A percentile compares a stretch with the other conserved stretches of the same genome.
Evolutionary conservation across 2,329 filamentous ascomycete genomes (phyloP).

Genomic region (Emmonsiellopsis sp.): DNA sequence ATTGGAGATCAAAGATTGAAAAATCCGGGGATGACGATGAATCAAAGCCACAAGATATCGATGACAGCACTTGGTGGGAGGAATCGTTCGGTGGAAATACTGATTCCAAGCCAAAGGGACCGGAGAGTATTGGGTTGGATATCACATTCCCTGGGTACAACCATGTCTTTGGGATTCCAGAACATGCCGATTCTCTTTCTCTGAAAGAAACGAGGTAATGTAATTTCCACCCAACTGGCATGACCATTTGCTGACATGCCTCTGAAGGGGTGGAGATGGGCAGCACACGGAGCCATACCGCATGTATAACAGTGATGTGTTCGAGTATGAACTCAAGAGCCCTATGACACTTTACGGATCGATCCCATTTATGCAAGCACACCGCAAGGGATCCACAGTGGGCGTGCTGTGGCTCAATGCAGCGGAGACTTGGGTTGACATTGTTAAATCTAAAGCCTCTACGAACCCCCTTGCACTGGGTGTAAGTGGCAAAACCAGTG

Average conservation of each 20-base stretch:
- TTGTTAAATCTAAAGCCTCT: constrained; percentile 67
- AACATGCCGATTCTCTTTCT: constrained; percentile 81
- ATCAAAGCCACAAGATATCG: constrained; percentile 40
- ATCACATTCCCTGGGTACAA: constrained; percentile 87
- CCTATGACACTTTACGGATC: constrained; percentile 98
- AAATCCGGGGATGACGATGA: constrained; percentile 30
- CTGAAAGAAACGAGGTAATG: constrained; percentile 71
- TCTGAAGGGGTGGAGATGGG: constrained; percentile 60
- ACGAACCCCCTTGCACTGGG: constrained; percentile 72
- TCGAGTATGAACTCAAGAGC: constrained; percentile 94
- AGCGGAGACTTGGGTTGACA: constrained; percentile 95
- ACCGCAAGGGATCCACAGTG: constrained; percentile 85
- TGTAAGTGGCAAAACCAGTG: constrained; percentile 59
- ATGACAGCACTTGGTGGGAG: constrained; percentile 96
- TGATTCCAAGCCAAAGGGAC: constrained; percentile 87
- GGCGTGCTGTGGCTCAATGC: constrained; percentile 97
- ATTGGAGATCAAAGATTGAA: constrained; percentile 86
- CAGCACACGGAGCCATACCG: constrained; percentile 86
- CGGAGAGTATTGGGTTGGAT: constrained; percentile 84
- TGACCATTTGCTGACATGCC: constrained; percentile 14
- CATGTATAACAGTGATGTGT: constrained; percentile 93
- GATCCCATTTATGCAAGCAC: constrained; percentile 96
- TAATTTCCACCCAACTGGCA: background rate
- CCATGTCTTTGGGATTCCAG: constrained; percentile 88
- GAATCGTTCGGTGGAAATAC: constrained; percentile 93